Base-by-base conservation (phyloP, 192 early-diverging fungal species). In the Coemansia sp. region DNA sequence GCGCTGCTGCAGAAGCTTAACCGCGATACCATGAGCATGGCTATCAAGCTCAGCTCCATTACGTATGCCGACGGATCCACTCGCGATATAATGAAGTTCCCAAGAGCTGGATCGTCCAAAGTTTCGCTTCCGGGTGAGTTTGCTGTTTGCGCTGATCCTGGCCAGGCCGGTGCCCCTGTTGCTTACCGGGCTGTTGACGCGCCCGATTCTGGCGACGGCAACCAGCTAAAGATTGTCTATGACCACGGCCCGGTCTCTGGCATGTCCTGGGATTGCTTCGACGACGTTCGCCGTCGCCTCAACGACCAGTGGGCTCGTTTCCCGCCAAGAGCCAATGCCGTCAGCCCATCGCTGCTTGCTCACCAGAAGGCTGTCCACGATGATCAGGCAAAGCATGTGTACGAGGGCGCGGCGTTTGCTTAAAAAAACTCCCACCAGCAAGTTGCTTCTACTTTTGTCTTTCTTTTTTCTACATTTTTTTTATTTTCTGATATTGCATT, bases 71-170 rank as follows among this genome's bases (percentile, higher is more conserved):
- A 92, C 73, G 94, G 92, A 14, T 71, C 65, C 14, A 66, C 70
- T 20, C 70, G 91, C 70, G 89, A 94, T 66, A 88, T 94, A 6
- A 96, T 96, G 94, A 96, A 96, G 74, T 89, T 87, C 51, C 94
- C 94, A 22, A 91, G 91, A 66, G 85, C 86, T 2, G 94, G 90
- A 18, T 62, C 85, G 0, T 77, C 71, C 28, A 96, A 96, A 71
- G 83, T 86, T 48, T 91, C 90, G 74, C 73, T 96, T 41, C 94
- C 94, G 2, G 94, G 94, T 8, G 45, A 32, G 32, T 77, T 85
- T 39, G 68, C 78, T 28, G 83, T 85, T 0, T 60, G 65, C 18
- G 51, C 72, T 1, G 75, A 77, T 51, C 56, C 73, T 1, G 36
- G 55, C 18, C 72, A 81, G 67, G 37, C 22, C 38, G 73, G 79